These are phyloP conservation scores for Kazachstania martiniae DNA, from an alignment of 805 yeast species.

Conservation along the genomic window DNA sequence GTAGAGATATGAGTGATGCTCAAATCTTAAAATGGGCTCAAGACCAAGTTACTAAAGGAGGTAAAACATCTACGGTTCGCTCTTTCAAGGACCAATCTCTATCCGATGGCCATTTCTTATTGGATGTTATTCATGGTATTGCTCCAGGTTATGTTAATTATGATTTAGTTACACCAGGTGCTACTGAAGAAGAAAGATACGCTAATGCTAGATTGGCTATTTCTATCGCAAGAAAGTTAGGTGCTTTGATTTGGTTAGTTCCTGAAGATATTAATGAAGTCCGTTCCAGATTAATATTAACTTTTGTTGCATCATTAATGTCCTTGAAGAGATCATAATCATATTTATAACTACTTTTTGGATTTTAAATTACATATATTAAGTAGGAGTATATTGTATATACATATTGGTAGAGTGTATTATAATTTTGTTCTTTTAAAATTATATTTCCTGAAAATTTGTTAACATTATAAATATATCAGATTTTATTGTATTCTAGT, in stretches of 20 bases:
- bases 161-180: slow-evolving; percentile 73
- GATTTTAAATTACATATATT: too few species aligned
- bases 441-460: too few species aligned
- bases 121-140: slow-evolving; percentile 84
- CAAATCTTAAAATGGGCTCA: slow-evolving; percentile 95
- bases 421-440: too few species aligned
- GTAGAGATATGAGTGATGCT: slow-evolving; percentile 66
- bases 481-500: slow-evolving; percentile 29
- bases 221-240: slow-evolving; percentile 94
- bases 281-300: slow-evolving; percentile 82
- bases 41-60: slow-evolving; percentile 74
- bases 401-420: too few species aligned
- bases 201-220: slow-evolving; percentile 96
- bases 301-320: slow-evolving; percentile 95
- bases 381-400: too few species aligned
- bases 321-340: slow-evolving; percentile 32
- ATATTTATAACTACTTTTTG: slow-evolving; percentile 1
- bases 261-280: slow-evolving; percentile 99
- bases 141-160: slow-evolving; percentile 98
- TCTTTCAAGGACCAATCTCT: slow-evolving; percentile 77
- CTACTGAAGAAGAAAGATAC: slow-evolving; percentile 73
- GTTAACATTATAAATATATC: too few species aligned
- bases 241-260: slow-evolving; percentile 97
- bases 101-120: slow-evolving; percentile 66
- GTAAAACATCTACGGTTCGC: slow-evolving; percentile 60